Evolutionary conservation across 2,329 filamentous ascomycete species (phyloP), one percentile per base, ranked within the genome.

Genomic region (Hypoxylon sp.): DNA sequence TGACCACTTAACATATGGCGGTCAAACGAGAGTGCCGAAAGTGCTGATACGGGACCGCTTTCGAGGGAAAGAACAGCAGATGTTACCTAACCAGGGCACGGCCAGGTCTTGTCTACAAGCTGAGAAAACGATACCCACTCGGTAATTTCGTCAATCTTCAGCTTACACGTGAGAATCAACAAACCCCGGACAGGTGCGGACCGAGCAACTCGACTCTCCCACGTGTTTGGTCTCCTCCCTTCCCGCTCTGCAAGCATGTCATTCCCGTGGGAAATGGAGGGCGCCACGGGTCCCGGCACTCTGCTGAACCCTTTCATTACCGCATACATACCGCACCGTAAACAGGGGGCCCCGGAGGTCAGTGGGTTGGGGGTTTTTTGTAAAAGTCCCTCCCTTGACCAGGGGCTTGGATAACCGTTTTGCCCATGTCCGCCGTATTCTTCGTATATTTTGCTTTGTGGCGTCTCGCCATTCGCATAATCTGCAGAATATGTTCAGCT

Each of bases 231-330:
- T 62, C 43, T 55, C 43, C 55, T 64, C 53, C 28, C 28, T 55
- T 65, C 55, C 64, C 61, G 57, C 50, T 51, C 24, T 26, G 51
- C 54, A 62, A 26, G 46, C 26, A 58, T 64, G 54, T 37, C 56
- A 60, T 50, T 58, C 34, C 49, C 44, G 44, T 53, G 13, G 49
- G 52, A 20, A 51, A 41, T 10, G 54, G 48, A 51, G 10, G 13
- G 11, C 34, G 37, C 10, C 20, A 26, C 20, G 37, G 17, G 43
- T 28, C 56, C 44, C 28, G 65, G 71, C 56, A 71, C 77, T 46
- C 54, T 53, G 10, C 72, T 77, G 6, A 73, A 76, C 20, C 67
- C 84, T 17, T 74, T 84, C 6, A 84, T 84, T 37, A 82, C 82
- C 1, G 82, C 81, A n/a, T 76, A 76, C 17, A 81, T 80, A 4